These are phyloP conservation scores for Candida tetrigidarum DNA, from an alignment of 1,139 yeast species.

Conservation along the genomic window DNA sequence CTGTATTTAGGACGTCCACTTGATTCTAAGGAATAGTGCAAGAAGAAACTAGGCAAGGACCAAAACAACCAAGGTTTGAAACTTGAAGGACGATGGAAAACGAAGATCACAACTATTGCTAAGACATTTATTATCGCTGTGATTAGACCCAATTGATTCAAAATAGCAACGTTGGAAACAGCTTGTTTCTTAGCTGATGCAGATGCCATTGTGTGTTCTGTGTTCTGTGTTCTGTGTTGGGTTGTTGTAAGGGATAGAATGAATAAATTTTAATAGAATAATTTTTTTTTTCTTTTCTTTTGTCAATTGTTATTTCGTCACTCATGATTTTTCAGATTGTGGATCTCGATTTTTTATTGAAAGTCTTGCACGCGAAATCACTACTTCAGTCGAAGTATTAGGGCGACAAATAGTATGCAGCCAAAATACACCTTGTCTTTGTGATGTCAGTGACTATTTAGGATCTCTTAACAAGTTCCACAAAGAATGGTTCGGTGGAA, in stretches of 20 bases:
- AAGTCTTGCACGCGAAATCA: too few species aligned
- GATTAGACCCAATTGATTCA: conserved; percentile 57
- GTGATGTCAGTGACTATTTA: too few species aligned
- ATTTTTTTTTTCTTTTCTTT: too few species aligned
- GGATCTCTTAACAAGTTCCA: too few species aligned
- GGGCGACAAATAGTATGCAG: too few species aligned
- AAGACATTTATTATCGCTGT: conserved; percentile 49
- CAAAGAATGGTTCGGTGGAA: too few species aligned
- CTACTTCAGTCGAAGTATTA: too few species aligned
- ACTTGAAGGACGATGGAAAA: conserved; percentile 57
- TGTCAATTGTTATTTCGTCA: too few species aligned
- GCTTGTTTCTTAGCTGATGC: conserved; percentile 72
- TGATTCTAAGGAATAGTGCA: conserved; percentile 62
- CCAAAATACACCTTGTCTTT: too few species aligned
- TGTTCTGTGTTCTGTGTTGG: background rate
- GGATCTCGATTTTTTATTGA: too few species aligned
- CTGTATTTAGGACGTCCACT: conserved; percentile 66
- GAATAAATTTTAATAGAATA: too few species aligned
- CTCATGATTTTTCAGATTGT: too few species aligned
- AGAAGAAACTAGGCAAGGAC: conserved; percentile 58
- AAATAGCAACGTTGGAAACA: conserved; percentile 52
- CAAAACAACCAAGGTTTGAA: conserved; percentile 57
- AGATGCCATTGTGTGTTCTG: conserved; percentile 37
- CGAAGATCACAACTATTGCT: conserved; percentile 41
- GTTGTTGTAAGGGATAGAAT: background rate